Percentiles rank a stretch among this genome's conserved stretches.
These are phyloP conservation scores for Pseudognaphalium luteoalbum DNA, from an alignment of 129 eudicot genomes.

Conservation along the genomic window DNA sequence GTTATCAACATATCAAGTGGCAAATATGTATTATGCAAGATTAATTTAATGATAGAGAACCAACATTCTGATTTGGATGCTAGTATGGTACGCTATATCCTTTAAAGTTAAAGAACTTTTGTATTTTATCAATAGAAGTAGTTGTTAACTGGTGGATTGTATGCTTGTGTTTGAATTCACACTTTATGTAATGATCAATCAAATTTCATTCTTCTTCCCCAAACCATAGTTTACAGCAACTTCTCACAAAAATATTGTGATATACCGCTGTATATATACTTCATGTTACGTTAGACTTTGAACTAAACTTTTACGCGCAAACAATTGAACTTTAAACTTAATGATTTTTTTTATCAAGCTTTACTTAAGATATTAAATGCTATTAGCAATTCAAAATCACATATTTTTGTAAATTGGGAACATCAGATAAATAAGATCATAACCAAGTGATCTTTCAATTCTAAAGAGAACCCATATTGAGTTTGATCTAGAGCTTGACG, in stretches of 20 bases:
- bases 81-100: neutral
- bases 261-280: neutral
- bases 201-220: neutral
- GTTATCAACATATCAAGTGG: neutral
- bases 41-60: neutral
- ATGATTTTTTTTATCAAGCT: neutral
- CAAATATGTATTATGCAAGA: neutral
- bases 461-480: neutral
- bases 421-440: neutral
- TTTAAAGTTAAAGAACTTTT: neutral
- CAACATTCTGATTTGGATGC: constrained; percentile 18
- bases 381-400: neutral
- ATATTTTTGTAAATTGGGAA: neutral
- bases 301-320: neutral
- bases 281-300: neutral
- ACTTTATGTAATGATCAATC: constrained; percentile 23
- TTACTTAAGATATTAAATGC: neutral
- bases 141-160: constrained; percentile 7
- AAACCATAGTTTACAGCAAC: constrained; percentile 7
- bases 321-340: neutral
- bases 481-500: neutral
- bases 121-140: neutral
- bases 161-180: constrained; percentile 8
- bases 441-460: neutral
- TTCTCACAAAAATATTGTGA: neutral